Evolutionary conservation across 2,329 filamentous ascomycete genomes (phyloP).

Genomic region (Camptophora hylomeconis): DNA sequence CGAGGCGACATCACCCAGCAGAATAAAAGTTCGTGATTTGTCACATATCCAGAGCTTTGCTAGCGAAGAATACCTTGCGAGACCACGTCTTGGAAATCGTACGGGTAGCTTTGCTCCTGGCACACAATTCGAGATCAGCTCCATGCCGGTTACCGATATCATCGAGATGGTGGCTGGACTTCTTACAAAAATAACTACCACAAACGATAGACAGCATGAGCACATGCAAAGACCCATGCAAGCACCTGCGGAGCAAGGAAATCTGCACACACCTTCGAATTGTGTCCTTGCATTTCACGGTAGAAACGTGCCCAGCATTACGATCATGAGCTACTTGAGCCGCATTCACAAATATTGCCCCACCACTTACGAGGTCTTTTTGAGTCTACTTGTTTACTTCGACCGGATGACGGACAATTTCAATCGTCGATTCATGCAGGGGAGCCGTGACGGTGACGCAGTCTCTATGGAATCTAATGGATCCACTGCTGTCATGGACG

Average conservation of each 20-base stretch:
- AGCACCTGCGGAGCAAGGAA: conserved; percentile 44
- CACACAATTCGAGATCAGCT: conserved; percentile 81
- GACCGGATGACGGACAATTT: conserved; percentile 97
- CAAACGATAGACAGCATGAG: conserved; percentile 89
- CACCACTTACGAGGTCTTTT: conserved; percentile 94
- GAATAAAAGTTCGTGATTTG: conserved; percentile 74
- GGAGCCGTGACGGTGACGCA: conserved; percentile 1
- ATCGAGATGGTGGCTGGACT: conserved; percentile 98
- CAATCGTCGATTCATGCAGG: conserved; percentile 43
- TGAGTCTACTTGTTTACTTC: conserved; percentile 92
- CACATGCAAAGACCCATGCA: conserved; percentile 66
- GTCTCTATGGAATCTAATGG: conserved; percentile 4
- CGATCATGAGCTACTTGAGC: conserved; percentile 86
- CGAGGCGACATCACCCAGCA: conserved; percentile 36
- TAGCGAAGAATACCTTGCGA: conserved; percentile 57
- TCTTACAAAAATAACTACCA: conserved; percentile 91
- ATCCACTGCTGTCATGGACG: conserved; percentile 1
- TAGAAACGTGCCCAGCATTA: conserved; percentile 95
- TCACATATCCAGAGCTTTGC: conserved; percentile 85
- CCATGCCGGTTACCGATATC: conserved; percentile 91
- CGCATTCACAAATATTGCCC: conserved; percentile 98
- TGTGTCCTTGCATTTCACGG: conserved; percentile 90
- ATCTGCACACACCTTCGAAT: conserved; percentile 50
- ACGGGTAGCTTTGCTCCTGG: conserved; percentile 36
- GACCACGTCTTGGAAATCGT: conserved; percentile 32